These are phyloP conservation scores for Senna siamea DNA, from an alignment of 306 rosid genomes.

Conservation along the genomic window DNA sequence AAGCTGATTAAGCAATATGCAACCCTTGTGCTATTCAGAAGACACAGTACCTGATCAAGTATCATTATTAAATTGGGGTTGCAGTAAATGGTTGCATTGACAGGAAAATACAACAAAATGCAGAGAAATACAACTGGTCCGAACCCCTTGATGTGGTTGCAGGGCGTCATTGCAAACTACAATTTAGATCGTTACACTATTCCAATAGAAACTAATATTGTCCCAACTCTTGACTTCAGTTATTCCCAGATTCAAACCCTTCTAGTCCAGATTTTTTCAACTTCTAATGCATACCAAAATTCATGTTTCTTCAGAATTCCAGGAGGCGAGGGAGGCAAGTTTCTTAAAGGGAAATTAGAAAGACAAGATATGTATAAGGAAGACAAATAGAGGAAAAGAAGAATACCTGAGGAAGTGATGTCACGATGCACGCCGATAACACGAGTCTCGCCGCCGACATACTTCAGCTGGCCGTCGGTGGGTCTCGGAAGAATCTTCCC, in stretches of 20 bases:
- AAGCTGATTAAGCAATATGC: neutral
- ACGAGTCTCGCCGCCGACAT: slow-evolving; percentile 92
- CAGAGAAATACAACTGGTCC: neutral
- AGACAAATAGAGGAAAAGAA: neutral
- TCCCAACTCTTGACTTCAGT: neutral
- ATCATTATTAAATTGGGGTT: neutral
- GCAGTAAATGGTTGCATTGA: neutral
- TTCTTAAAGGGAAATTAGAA: neutral
- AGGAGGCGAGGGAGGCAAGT: no score
- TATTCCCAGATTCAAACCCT: neutral
- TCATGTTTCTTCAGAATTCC: neutral
- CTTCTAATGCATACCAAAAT: neutral
- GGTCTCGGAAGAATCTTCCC: slow-evolving; percentile 83
- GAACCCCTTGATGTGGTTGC: no score
- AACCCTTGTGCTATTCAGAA: neutral
- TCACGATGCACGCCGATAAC: slow-evolving; percentile 58
- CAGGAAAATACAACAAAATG: neutral
- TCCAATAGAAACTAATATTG: neutral
- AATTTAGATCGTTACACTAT: neutral
- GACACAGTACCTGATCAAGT: neutral
- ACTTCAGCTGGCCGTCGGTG: slow-evolving; percentile 69
- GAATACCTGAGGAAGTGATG: slow-evolving; percentile 57
- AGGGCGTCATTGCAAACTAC: neutral
- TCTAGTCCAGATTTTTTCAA: neutral
- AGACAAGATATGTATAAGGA: neutral